phyloP scores from a whole-genome alignment of 805 yeast genomes.

The Barnettozyma populi region DNA sequence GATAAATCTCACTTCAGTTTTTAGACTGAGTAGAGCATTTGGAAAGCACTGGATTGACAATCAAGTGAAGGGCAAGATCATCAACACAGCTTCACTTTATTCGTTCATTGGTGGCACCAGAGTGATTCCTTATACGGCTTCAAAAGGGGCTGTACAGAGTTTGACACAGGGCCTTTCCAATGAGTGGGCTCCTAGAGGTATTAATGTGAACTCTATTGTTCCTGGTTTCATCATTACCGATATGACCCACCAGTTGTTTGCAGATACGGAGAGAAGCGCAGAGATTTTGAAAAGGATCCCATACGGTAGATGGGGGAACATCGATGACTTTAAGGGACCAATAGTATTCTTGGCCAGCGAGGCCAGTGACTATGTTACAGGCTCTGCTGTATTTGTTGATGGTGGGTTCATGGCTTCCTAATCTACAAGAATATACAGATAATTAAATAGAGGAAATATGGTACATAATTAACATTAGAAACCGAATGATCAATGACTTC shows the following conservation, averaged over 20 bases:
- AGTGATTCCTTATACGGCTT: conserved; percentile 70
- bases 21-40: conserved; percentile 67
- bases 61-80: conserved; percentile 57
- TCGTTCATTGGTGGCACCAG: conserved; percentile 20
- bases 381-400: conserved; percentile 62
- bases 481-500: not conserved
- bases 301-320: conserved; percentile 44
- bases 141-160: conserved; percentile 82
- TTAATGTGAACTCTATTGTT: conserved; percentile 43
- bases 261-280: conserved; percentile 24
- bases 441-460: not conserved
- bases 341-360: conserved; percentile 49
- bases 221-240: conserved; percentile 47
- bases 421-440: not conserved
- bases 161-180: conserved; percentile 67
- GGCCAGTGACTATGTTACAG: not conserved
- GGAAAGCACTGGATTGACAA: conserved; percentile 59
- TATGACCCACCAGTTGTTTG: conserved; percentile 32
- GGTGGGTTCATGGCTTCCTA: conserved; percentile 51
- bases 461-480: not conserved
- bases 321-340: conserved; percentile 55
- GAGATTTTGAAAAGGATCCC: conserved; percentile 24
- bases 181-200: conserved; percentile 41
- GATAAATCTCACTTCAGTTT: conserved; percentile 72
- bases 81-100: conserved; percentile 76